Percentiles rank a stretch among this genome's conserved stretches.
Evolutionary conservation across 208 protist species (phyloP).

Genomic region (Porcisia deanei): DNA sequence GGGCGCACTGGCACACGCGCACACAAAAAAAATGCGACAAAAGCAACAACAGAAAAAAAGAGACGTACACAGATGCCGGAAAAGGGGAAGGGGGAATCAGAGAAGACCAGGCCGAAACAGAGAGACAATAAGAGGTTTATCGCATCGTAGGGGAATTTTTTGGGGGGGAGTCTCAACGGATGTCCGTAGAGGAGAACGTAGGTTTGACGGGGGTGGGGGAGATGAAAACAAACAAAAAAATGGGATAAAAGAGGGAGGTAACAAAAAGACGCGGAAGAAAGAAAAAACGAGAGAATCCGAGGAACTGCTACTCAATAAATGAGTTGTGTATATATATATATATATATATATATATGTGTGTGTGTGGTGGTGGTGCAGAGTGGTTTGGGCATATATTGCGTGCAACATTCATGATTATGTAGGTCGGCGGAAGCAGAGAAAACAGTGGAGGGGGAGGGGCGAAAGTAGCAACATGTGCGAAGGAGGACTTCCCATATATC

Average conservation of each 20-base stretch:
- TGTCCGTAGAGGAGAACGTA: not conserved
- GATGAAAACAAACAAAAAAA: not conserved
- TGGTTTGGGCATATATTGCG: not conserved
- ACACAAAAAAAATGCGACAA: not conserved
- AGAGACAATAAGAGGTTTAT: too few relatives aligned
- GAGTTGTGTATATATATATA: too few relatives aligned
- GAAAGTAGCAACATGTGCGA: not conserved
- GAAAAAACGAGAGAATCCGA: not conserved
- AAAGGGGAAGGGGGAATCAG: not conserved
- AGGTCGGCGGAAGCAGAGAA: not conserved
- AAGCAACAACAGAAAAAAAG: not conserved
- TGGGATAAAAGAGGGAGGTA: not conserved
- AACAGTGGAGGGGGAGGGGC: not conserved
- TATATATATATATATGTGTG: too few relatives aligned
- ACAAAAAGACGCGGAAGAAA: not conserved
- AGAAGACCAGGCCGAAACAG: not conserved
- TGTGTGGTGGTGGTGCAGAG: too few relatives aligned
- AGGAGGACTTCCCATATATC: not conserved
- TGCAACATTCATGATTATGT: not conserved
- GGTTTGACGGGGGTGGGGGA: not conserved
- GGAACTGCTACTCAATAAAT: not conserved
- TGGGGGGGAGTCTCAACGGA: constrained; percentile 1
- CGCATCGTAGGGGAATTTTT: too few relatives aligned
- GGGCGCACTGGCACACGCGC: not conserved
- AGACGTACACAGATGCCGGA: not conserved